Evolutionary conservation across 192 early-diverging fungal species (phyloP), one percentile per base, ranked within the genome.

Genomic region (Coemansia pectinata): DNA sequence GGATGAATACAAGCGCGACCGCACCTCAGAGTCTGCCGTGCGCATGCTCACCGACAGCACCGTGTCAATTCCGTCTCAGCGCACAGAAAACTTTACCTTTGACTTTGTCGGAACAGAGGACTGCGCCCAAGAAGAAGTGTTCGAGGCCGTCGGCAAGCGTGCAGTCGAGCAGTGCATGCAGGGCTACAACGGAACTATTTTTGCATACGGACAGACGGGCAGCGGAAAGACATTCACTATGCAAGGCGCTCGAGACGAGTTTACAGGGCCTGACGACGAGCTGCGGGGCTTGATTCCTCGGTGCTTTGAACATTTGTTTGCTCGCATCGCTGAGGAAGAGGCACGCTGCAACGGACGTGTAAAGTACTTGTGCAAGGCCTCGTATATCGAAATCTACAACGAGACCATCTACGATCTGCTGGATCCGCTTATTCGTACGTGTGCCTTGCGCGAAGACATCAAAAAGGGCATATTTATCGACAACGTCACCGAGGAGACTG

Each of bases 311-410:
- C 85, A 89, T 39, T 71, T 90, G 69, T 91, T 90, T 74, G 65
- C 71, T 9, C 70, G 85, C 17, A 90, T 89, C 21, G 79, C 81
- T 4, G 71, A 83, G 29, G 81, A 83, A 63, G 84, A 88, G 57
- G 74, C 63, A 0, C 69, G 86, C 52, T 78, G 73, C 42, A 66
- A 70, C 40, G 83, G 74, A 10, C 87, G 71, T 19, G 80, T 87
- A 78, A 88, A 84, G 79, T 93, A 87, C 85, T 81, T 90, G 44
- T 96, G 94, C 74, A 87, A 90, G 42, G 95, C 92, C 7, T 95
- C 94, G 0, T 96, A 95, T 67, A 90, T 97, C 58, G 94, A 97
- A 65, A 96, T 96, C 72, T 97, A 97, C 86, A 96, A 97, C 73
- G 95, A 97, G 77, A 89, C 89, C 58, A 94, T 97, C 62, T 89